Evolutionary conservation across 1,284 basidiomycete genomes (phyloP).

Genomic region (Mycosarcoma maydis): DNA sequence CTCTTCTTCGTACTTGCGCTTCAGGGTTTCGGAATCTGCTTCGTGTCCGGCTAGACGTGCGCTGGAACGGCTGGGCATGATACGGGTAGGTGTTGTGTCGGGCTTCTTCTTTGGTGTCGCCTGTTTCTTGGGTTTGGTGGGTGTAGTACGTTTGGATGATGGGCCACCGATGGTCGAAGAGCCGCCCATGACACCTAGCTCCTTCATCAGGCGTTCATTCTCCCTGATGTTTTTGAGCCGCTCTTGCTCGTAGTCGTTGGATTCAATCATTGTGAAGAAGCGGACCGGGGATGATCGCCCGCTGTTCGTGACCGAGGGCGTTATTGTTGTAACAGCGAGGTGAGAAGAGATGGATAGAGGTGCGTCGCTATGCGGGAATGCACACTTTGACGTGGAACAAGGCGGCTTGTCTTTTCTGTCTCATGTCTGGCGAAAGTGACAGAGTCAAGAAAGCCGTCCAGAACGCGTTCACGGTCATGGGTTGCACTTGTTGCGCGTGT

Average conservation of each 20-base stretch:
- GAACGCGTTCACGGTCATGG: too few species aligned
- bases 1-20: conserved; percentile 53
- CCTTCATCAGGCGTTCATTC: conserved; percentile 61
- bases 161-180: conserved; percentile 38
- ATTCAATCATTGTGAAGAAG: conserved; percentile 30
- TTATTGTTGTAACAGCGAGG: too few species aligned
- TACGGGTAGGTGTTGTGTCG: conserved; percentile 17
- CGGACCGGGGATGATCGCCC: too few species aligned
- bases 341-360: neutral
- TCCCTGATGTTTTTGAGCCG: conserved; percentile 62
- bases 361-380: neutral
- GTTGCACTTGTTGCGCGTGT: conserved; percentile 1
- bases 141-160: conserved; percentile 28
- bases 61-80: conserved; percentile 46
- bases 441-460: too few species aligned
- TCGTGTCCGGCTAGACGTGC: conserved; percentile 52
- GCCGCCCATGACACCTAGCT: conserved; percentile 57
- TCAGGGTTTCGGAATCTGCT: conserved; percentile 51
- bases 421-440: conserved; percentile 1
- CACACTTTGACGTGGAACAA: conserved; percentile 2
- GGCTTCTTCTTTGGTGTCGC: conserved; percentile 32
- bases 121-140: conserved; percentile 35
- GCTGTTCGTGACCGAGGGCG: too few species aligned
- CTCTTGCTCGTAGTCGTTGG: conserved; percentile 57
- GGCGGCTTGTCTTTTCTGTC: too few species aligned